Evolutionary conservation across 495 filamentous ascomycete species (phyloP).

Genomic region (Aspergillus cristatus): DNA sequence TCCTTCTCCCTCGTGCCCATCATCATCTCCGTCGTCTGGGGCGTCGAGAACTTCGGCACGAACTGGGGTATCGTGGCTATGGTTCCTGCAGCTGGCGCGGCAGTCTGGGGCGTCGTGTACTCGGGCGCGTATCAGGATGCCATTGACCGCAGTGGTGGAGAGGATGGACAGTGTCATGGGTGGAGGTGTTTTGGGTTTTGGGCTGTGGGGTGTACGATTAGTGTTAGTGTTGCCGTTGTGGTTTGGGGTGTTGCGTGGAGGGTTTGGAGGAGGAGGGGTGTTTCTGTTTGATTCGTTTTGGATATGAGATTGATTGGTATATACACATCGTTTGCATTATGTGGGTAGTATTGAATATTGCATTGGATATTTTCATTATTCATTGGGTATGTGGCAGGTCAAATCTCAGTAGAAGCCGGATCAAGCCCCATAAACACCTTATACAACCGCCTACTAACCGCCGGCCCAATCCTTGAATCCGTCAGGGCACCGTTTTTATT

Average conservation of each 20-base stretch:
- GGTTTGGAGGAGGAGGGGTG: conserved; percentile 70
- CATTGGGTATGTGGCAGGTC: too few relatives aligned
- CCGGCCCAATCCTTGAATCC: conserved; percentile 55
- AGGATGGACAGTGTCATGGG: conserved; percentile 52
- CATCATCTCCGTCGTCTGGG: conserved; percentile 90
- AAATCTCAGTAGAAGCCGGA: conserved; percentile 59
- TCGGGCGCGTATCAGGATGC: conserved; percentile 68
- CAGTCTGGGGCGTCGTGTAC: conserved; percentile 80
- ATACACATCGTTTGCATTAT: too few relatives aligned
- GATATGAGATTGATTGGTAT: too few relatives aligned
- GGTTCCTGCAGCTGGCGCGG: conserved; percentile 76
- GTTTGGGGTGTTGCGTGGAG: conserved; percentile 77
- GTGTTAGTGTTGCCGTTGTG: conserved; percentile 66
- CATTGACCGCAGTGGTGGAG: conserved; percentile 24
- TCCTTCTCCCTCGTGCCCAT: conserved; percentile 85
- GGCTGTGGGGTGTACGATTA: conserved; percentile 59
- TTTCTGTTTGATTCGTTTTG: conserved; percentile 54
- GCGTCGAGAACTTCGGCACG: conserved; percentile 95
- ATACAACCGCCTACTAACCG: conserved; percentile 61
- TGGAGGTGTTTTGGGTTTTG: conserved; percentile 77
- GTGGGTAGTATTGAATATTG: too few relatives aligned
- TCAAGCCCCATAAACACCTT: conserved; percentile 67
- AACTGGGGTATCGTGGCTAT: conserved; percentile 95
- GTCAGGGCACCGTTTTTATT: conserved; percentile 60
- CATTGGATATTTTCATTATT: too few relatives aligned